These are phyloP conservation scores for Lactifluus piperatus DNA, from an alignment of 768 basidiomycete species.

Conservation along the genomic window DNA sequence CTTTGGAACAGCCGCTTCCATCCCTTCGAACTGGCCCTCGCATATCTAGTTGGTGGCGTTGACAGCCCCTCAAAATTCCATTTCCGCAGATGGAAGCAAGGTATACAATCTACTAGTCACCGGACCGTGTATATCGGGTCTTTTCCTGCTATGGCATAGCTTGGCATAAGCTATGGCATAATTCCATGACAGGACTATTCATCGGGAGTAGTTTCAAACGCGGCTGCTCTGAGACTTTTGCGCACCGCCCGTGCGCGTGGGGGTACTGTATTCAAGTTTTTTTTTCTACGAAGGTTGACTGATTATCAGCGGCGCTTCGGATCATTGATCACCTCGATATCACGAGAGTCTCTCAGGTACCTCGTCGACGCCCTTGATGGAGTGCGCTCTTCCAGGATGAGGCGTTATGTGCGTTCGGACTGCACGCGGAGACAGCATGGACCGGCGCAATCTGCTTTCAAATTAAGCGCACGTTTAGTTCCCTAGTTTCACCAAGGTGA, in stretches of 20 bases:
- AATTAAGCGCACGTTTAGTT: background rate
- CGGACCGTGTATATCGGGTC: background rate
- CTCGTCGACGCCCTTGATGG: background rate
- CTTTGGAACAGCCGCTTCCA: background rate
- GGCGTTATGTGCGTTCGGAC: background rate
- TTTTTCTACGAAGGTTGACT: background rate
- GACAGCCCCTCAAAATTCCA: background rate
- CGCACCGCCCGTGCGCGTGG: background rate
- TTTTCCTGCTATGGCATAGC: background rate
- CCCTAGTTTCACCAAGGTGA: background rate
- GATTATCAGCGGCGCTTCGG: background rate
- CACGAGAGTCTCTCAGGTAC: background rate
- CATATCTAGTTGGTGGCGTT: background rate
- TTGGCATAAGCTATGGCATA: background rate
- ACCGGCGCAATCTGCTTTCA: background rate
- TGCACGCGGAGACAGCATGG: constrained; percentile 8
- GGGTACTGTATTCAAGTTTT: too few relatives aligned
- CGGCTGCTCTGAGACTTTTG: background rate
- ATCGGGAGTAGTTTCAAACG: background rate
- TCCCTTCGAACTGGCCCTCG: background rate
- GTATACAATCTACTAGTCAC: background rate
- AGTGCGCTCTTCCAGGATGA: background rate
- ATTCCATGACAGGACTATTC: background rate
- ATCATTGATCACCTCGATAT: background rate
- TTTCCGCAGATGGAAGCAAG: background rate